Evolutionary conservation across 2,329 filamentous ascomycete genomes (phyloP).

Genomic region (Thyridium curvatum): DNA sequence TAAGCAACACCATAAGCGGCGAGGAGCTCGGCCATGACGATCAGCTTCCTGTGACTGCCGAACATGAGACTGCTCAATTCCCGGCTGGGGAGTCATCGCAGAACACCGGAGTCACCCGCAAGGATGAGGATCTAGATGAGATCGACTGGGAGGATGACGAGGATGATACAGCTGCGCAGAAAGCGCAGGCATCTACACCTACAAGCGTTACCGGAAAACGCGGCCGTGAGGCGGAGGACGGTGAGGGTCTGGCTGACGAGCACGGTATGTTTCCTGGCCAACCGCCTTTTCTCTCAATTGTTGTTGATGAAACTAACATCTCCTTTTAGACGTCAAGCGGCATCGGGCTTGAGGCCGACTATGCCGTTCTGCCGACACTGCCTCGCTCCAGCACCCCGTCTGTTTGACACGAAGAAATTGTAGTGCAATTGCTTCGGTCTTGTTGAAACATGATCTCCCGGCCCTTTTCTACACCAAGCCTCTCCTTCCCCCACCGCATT

Average conservation of each 20-base stretch:
- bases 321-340: conserved; percentile 43
- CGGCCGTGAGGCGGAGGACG: conserved; percentile 16
- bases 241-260: conserved; percentile 29
- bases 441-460: background rate
- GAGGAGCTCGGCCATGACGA: conserved; percentile 30
- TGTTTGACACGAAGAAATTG: conserved; percentile 3
- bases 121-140: conserved; percentile 15
- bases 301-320: conserved; percentile 18
- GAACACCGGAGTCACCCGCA: conserved; percentile 1
- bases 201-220: conserved; percentile 21
- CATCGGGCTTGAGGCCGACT: conserved; percentile 29
- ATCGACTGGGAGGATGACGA: conserved; percentile 30
- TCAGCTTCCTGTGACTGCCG: conserved; percentile 15
- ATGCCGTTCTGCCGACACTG: conserved; percentile 23
- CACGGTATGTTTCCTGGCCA: conserved; percentile 20
- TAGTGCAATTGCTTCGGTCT: conserved; percentile 9
- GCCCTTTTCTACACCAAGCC: background rate
- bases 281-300: too few relatives aligned
- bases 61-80: conserved; percentile 4
- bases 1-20: conserved; percentile 21
- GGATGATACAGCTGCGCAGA: conserved; percentile 14
- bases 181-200: conserved; percentile 13
- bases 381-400: background rate
- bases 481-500: background rate
- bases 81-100: background rate